Base-by-base conservation (phyloP, 1,284 basidiomycete species). In the Schizophyllum commune region DNA sequence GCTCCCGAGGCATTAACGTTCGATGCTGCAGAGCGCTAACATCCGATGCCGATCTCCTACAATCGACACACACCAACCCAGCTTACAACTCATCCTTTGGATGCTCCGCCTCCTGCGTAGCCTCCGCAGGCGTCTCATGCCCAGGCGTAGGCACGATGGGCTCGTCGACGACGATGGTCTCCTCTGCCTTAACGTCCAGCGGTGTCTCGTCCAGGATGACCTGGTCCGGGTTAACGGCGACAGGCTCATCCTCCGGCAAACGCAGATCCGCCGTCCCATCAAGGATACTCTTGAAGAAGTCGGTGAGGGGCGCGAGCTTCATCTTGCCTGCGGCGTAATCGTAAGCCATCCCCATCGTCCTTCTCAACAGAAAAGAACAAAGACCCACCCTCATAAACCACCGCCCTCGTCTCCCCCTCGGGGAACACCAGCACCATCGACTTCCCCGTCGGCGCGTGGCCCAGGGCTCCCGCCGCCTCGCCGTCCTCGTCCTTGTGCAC, bases 401-500 rank as follows among this genome's bases (percentile, higher is more conserved):
- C 70, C 6, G 82, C 80, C 1, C 75, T 77, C 5, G 72, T 81
- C 20, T 81, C 83, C 6, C 83, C 86, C 1, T 78, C 72, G 15
- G 83, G 80, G 68, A 88, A 91, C 20, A 90, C 69, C 11, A 91
- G 72, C 32, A 92, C 80, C 66, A 88, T 89, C 5, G 83, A 78
- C 64, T 84, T 85, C 65, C 81, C 75, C 60, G 75, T 79, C 34
- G 77, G 80, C 47, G 71, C 79, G 61, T 83, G 75, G 5, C 85
- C 88, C 64, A 91, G 70, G 33, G 77, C 74, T 1, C 78, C 75
- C 9, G 83, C 83, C 59, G 81, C 79, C 61, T 76, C 79, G 21
- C 85, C 88, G 57, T 85, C 78, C 15, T 81, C 79, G 71, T 94
- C 92, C 56, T 83, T 83, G 68, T 89, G 83, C 58, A 82, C 83